A percentile compares a stretch with the other conserved stretches of the same genome.
phyloP scores from a whole-genome alignment of 2,329 filamentous ascomycete species.

The Myriosclerotinia scirpicola region DNA sequence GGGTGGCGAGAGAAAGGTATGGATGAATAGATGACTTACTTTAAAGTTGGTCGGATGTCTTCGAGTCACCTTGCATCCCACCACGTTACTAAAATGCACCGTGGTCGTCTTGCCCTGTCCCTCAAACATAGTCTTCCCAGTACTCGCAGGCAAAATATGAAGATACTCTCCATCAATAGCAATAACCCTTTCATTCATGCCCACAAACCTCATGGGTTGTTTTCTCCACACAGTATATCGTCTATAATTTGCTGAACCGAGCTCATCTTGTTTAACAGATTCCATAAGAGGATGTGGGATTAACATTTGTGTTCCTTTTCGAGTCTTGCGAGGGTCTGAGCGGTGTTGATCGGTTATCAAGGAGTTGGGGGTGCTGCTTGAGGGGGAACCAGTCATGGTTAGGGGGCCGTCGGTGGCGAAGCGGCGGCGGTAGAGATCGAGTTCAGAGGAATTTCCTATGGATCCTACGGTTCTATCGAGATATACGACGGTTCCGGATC shows the following conservation, averaged over 20 bases:
- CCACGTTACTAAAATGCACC: conserved; percentile 78
- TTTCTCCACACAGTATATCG: conserved; percentile 80
- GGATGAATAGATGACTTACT: conserved; percentile 46
- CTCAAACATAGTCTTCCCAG: conserved; percentile 63
- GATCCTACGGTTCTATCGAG: conserved; percentile 77
- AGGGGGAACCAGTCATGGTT: conserved; percentile 66
- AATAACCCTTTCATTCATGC: conserved; percentile 71
- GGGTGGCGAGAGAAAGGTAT: neutral
- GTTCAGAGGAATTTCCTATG: conserved; percentile 70
- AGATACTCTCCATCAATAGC: conserved; percentile 85
- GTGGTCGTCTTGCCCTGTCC: conserved; percentile 71
- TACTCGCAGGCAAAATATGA: conserved; percentile 73
- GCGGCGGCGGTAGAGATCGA: conserved; percentile 73
- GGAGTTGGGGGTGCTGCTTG: conserved; percentile 65
- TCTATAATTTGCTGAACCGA: conserved; percentile 62
- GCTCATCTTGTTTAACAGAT: conserved; percentile 58
- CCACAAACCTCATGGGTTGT: conserved; percentile 78
- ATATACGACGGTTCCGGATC: conserved; percentile 71
- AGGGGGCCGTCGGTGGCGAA: conserved; percentile 74
- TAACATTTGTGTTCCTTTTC: conserved; percentile 54
- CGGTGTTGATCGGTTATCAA: conserved; percentile 45
- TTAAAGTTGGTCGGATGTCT: conserved; percentile 81
- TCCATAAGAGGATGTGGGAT: conserved; percentile 67
- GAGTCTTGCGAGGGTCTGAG: conserved; percentile 46
- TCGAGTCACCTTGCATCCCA: conserved; percentile 77